Base-by-base conservation (phyloP, 163 green algal genomes). In the Dunaliella salina region DNA sequence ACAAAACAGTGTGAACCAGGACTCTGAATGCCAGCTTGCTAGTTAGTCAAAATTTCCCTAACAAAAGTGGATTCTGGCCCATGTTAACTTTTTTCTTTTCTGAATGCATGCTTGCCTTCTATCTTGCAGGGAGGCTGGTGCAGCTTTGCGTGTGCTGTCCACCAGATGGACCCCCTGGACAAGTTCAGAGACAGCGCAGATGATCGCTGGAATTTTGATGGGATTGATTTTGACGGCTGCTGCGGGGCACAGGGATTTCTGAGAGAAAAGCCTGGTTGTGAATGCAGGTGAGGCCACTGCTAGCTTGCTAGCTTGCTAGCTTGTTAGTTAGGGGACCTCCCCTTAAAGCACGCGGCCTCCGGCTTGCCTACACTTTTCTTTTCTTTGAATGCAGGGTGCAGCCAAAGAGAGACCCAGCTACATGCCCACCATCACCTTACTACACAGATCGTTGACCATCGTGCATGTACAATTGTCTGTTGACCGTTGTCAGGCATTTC, bases 141-240 rank as follows among this genome's bases (percentile, higher is more conserved):
- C 92, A 83, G 96, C 87, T 98, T 98, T 92, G 96, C 95, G 29
- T 98, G 96, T 87, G 95, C 95, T 0, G 94, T 93, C n/a, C 81
- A 91, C 80, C 83, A 92, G 75, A 91, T 98, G n/a, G 96, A 98
- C 88, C 96, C 96, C 18, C 85, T 32, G 0, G 90, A 89, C 85
- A 98, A 98, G 90, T 98, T 98, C 87, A 17, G n/a, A 1, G 90
- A 91, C 80, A 85, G 40, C 20, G 88, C 87, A 0, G 33, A 84
- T 30, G 86, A 92, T 82, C 82, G 87, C 82, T 69, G 91, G 91
- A 93, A 69, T 35, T 94, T 91, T 91, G 46, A 85, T 5, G 91
- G 91, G 15, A 88, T 90, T 18, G 86, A 91, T 67, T 83, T 94
- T 86, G 89, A 89, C 1, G 18, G 33, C 0, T 94, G 91, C 87